Evolutionary conservation across 371 early-diverging fungal genomes (phyloP), one percentile per base, ranked within the genome.

Genomic region (Apophysomyces sp.): DNA sequence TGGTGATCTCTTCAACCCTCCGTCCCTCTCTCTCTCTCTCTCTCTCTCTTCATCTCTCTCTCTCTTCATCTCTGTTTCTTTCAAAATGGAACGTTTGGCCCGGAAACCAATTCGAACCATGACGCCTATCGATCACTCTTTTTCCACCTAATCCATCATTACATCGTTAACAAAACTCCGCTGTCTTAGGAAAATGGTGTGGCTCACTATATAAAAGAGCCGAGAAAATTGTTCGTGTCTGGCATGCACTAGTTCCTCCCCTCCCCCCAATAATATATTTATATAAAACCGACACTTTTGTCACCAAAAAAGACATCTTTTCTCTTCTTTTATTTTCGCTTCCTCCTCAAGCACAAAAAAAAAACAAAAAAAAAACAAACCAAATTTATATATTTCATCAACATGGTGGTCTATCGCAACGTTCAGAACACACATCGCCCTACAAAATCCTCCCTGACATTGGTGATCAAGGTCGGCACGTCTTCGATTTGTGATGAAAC

Each of bases 381-480:
- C 24, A n/a, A n/a, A 24, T 39, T 8, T 5, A 44, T 21, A n/a
- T 24, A 16, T 30, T 16, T 21, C 16, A 57, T 7, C 57, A 62
- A n/a, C 52, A 73, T 72, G 72, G 72, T 68, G 27, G 74, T 77
- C 58, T 75, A 78, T 52, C 69, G 73, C 34, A 78, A 78, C 62
- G 62, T 67, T 37, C 76, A 74, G 61, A 71, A 72, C 52, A 73
- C 74, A 29, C 69, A 74, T 55, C 74, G 82, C 21, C 73, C 79
- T 44, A 72, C 76, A 27, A 76, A 66, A 12, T 60, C 74, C 9
- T 76, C 80, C n/a, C 77, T 88, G 58, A 92, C 93, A 3, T 80
- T 94, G 54, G 94, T 94, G 49, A 84, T 94, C 68, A 96, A 96
- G 75, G 86, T 98, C 15, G 96, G 98, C 63, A 96, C 97, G 0